phyloP scores from a whole-genome alignment of 108 stramenopile species.

The Fistulifera pelliculosa region DNA sequence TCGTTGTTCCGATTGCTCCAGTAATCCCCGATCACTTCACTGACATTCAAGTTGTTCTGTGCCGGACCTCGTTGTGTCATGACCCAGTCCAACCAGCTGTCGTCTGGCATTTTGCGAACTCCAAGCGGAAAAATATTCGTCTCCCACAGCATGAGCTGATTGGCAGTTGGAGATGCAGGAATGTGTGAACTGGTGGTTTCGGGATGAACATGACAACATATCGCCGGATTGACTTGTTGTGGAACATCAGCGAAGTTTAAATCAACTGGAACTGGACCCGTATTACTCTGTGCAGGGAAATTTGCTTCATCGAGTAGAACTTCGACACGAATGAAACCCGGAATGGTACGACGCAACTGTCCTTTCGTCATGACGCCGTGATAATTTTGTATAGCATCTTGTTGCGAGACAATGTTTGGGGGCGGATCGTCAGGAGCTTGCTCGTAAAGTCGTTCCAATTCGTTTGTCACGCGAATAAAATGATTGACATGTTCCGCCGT shows the following conservation, averaged over 20 bases:
- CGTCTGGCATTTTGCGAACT: constrained; percentile 53
- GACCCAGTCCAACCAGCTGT: constrained; percentile 29
- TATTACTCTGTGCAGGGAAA: constrained; percentile 28
- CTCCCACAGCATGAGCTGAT: constrained; percentile 48
- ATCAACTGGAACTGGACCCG: constrained; percentile 41
- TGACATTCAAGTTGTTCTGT: constrained; percentile 11
- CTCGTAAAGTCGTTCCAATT: constrained; percentile 38
- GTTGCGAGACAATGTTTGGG: neutral
- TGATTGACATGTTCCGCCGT: constrained; percentile 57
- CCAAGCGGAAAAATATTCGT: constrained; percentile 53
- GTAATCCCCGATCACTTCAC: constrained; percentile 35
- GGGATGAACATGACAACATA: constrained; percentile 43
- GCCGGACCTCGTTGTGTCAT: constrained; percentile 35
- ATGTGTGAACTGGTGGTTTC: constrained; percentile 11
- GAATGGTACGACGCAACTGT: constrained; percentile 47
- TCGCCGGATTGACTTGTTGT: constrained; percentile 25
- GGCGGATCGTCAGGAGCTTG: constrained; percentile 32
- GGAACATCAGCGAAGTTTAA: constrained; percentile 10
- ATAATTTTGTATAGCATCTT: constrained; percentile 1
- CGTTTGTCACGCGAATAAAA: constrained; percentile 47
- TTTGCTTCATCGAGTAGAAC: constrained; percentile 40
- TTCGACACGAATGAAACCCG: constrained; percentile 68
- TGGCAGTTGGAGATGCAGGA: constrained; percentile 33
- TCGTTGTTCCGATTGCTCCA: constrained; percentile 35
- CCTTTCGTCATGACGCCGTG: constrained; percentile 34